These are phyloP conservation scores for Cardamine resedifolia DNA, from an alignment of 345 rosid genomes.

Conservation along the genomic window DNA sequence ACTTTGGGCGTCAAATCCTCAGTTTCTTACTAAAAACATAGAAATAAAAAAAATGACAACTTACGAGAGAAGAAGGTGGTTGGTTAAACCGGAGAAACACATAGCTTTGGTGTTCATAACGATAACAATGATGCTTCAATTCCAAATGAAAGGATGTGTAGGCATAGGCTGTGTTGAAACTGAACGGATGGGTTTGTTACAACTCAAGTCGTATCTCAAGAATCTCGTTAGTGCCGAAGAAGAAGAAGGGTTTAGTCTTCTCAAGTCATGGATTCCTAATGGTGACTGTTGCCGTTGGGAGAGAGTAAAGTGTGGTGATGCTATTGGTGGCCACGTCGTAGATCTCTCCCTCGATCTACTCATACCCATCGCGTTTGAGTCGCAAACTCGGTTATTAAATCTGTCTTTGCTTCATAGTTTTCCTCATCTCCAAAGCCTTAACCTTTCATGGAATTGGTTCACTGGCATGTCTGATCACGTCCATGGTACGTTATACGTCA, in stretches of 20 bases:
- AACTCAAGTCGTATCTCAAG: slow-evolving; percentile 20
- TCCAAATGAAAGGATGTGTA: neutral
- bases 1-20: neutral
- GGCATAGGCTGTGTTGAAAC: slow-evolving; percentile 22
- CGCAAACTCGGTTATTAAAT: slow-evolving; percentile 16
- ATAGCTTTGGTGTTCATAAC: slow-evolving; percentile 13
- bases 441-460: slow-evolving; percentile 22
- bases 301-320: slow-evolving; percentile 21
- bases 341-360: slow-evolving; percentile 17
- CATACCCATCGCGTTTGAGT: slow-evolving; percentile 11
- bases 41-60: neutral
- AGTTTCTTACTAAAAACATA: neutral
- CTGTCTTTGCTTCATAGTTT: slow-evolving; percentile 24
- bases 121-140: slow-evolving; percentile 14
- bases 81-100: neutral
- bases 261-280: slow-evolving; percentile 21
- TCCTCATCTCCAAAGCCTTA: slow-evolving; percentile 22
- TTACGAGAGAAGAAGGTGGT: neutral
- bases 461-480: slow-evolving; percentile 10
- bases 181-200: slow-evolving; percentile 19
- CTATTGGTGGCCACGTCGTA: neutral
- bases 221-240: neutral
- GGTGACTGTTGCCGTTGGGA: slow-evolving; percentile 34
- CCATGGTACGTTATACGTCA: slow-evolving; percentile 13
- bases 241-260: neutral